Conservation (phyloP, 2,329 filamentous ascomycete species). For the Pyricularia grisea region DNA sequence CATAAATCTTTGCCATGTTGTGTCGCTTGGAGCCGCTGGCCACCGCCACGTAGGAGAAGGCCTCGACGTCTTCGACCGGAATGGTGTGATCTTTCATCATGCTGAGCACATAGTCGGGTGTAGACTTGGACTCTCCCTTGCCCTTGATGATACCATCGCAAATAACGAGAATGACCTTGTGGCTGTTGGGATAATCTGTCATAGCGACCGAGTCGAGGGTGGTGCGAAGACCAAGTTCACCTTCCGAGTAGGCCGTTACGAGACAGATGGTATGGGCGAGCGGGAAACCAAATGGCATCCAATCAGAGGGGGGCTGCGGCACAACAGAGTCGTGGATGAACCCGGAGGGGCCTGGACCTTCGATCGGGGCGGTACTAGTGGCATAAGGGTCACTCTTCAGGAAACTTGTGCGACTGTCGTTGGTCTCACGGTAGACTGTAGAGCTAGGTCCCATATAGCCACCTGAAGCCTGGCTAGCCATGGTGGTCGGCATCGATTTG, state of each 20-base stretch:
- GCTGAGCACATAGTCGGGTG: constrained; percentile 77
- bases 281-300: constrained; percentile 94
- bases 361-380: constrained; percentile 44
- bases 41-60: constrained; percentile 94
- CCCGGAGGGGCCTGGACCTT: constrained; percentile 75
- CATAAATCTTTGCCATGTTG: constrained; percentile 99
- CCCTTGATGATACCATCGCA: constrained; percentile 98
- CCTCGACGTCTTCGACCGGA: constrained; percentile 69
- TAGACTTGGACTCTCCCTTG: constrained; percentile 75
- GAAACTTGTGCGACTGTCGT: constrained; percentile 57
- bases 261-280: constrained; percentile 89
- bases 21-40: constrained; percentile 93
- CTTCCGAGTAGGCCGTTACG: constrained; percentile 95
- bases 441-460: constrained; percentile 60
- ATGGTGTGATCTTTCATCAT: constrained; percentile 94
- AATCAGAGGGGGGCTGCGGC: constrained; percentile 90
- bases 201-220: constrained; percentile 94
- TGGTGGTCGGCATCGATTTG: constrained; percentile 68
- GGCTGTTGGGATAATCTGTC: constrained; percentile 98
- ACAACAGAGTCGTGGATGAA: constrained; percentile 96
- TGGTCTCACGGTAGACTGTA: constrained; percentile 57
- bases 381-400: constrained; percentile 49
- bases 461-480: constrained; percentile 80
- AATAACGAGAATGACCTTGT: constrained; percentile 92
- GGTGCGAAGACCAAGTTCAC: constrained; percentile 82